Percentiles rank a stretch among this genome's conserved stretches.
Conservation (phyloP, 331 rosid genomes). For the Erythrophleum ivorense region DNA sequence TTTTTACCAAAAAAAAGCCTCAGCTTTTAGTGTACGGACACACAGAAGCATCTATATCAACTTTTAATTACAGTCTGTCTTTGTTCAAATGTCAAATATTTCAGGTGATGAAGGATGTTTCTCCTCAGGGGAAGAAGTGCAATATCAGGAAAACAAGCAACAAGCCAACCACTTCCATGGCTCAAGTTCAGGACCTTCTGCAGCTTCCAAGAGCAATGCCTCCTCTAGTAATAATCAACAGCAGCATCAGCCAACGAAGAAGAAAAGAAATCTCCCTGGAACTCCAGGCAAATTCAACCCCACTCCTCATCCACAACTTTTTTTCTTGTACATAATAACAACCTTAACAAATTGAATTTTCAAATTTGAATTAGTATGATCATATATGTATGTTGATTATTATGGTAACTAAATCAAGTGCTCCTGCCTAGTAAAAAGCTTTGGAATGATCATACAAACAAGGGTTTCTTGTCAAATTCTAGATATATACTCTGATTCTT, state of each 20-base stretch:
- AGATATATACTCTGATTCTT: too few species aligned
- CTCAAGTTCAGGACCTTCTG: conserved; percentile 47
- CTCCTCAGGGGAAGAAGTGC: conserved; percentile 60
- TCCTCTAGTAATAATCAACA: conserved; percentile 46
- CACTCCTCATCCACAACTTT: neutral
- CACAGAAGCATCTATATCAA: conserved; percentile 26
- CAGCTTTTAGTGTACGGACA: neutral
- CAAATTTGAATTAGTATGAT: too few species aligned
- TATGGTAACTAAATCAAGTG: too few species aligned
- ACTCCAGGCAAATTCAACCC: conserved; percentile 62
- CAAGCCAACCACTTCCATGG: conserved; percentile 43
- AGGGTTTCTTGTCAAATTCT: too few species aligned
- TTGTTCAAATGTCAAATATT: conserved; percentile 58
- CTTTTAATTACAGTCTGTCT: neutral
- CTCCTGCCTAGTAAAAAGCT: too few species aligned
- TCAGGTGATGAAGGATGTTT: conserved; percentile 74
- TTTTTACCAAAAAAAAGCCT: conserved; percentile 29
- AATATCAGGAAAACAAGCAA: conserved; percentile 43
- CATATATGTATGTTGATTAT: too few species aligned
- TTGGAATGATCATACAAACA: too few species aligned
- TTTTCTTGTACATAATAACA: neutral
- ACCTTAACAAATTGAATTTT: too few species aligned
- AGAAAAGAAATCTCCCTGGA: conserved; percentile 82
- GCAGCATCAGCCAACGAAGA: conserved; percentile 51
- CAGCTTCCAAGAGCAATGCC: conserved; percentile 45